Conservation (phyloP, 345 rosid genomes). For the Bruguiera gymnorhiza region DNA sequence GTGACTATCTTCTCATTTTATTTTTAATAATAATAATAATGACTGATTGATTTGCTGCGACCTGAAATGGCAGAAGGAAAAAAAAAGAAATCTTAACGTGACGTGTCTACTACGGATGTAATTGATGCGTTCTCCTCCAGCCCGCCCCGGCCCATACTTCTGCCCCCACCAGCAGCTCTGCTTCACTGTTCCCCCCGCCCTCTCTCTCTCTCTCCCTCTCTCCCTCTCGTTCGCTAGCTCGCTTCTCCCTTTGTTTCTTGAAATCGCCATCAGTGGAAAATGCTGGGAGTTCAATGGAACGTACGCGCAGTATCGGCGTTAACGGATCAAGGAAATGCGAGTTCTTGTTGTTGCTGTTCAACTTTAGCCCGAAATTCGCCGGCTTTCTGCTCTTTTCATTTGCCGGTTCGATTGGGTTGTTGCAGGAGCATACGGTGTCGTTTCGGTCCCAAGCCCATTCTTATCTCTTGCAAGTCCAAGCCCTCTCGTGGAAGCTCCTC, state of each 20-base stretch:
- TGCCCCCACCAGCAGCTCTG: too few relatives aligned
- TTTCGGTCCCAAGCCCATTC: conserved; percentile 15
- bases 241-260: background rate
- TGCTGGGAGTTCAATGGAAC: conserved; percentile 42
- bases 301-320: conserved; percentile 24
- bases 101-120: too few relatives aligned
- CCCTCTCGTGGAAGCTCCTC: conserved; percentile 40
- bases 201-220: conserved; percentile 13
- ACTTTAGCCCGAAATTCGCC: conserved; percentile 10
- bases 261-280: conserved; percentile 7
- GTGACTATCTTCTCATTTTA: too few relatives aligned
- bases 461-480: conserved; percentile 47
- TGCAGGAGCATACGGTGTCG: conserved; percentile 19
- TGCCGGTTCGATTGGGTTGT: conserved; percentile 31
- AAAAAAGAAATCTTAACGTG: too few relatives aligned
- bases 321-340: conserved; percentile 19
- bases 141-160: too few relatives aligned
- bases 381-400: conserved; percentile 16
- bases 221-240: background rate
- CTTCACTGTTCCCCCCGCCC: background rate
- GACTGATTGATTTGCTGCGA: too few relatives aligned
- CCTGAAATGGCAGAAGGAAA: too few relatives aligned
- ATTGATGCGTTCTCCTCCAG: too few relatives aligned
- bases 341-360: background rate
- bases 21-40: too few relatives aligned